Base-by-base conservation (phyloP, 2,329 filamentous ascomycete genomes). In the Alternaria sp. region DNA sequence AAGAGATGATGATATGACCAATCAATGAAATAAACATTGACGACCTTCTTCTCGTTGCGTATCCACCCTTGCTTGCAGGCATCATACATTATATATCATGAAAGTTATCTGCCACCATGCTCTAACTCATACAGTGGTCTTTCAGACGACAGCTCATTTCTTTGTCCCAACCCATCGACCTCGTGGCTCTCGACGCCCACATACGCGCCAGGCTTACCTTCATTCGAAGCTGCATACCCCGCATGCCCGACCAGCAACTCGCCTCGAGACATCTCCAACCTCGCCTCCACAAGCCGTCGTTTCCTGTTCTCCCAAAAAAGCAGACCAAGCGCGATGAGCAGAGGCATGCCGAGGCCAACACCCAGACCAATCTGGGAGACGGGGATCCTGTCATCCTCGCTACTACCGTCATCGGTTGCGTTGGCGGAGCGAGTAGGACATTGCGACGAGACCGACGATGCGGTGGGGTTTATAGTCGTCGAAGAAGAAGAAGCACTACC, bases 231-330 rank as follows among this genome's bases (percentile, higher is more conserved):
- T 40, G n/a, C 36, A 40, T 11, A 17, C 3, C n/a, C 36, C 36
- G n/a, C 36, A 40, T 17, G 36, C 4, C 5, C 36, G 36, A 40
- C 36, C 36, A 40, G 9, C 36, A 40, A 17, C 4, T 40, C 36
- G 3, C n/a, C 36, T 40, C n/a, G 36, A 49, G 46, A 49, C 46
- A 49, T 26, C 21, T 11, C 46, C 5, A 28, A 49, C 19, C 23
- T 49, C 26, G 40, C 55, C 9, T 57, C 44, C 8, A 23, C 44
- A 57, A 9, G 13, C 32, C 55, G 45, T 4, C 45, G 26, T 19
- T 57, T 57, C 13, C 44, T 45, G n/a, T 47, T 57, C 44, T 57
- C 55, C 55, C 45, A 57, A 12, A 28, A 25, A 30, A 49, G 25
- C 8, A 57, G 19, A 17, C 26, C 26, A 28, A 57, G 28, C 28